Evolutionary conservation across 495 filamentous ascomycete species (phyloP), one percentile per base, ranked within the genome.

Genomic region (Copromyces sp.): DNA sequence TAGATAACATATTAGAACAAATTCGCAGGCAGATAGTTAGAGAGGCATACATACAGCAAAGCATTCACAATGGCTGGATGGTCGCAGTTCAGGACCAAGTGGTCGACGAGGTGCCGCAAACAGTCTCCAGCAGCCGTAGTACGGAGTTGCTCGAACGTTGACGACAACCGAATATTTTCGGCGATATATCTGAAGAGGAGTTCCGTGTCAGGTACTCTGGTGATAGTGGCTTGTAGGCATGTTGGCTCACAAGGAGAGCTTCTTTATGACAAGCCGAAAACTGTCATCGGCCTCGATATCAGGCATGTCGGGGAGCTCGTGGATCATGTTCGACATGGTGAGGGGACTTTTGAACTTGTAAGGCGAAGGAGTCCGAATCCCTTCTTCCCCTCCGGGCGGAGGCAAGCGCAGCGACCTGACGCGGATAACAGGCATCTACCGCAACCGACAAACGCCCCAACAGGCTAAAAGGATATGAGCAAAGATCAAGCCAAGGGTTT

Each of bases 61-160:
- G 93, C 92, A 73, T 91, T 90, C 11, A 97, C 88, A 72, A 94
- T 89, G 38, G 87, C 88, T 0, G 88, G 89, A 78, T 96, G 93
- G 61, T 90, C 91, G 68, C 89, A 89, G 39, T 86, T 86, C 42
- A 86, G 81, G 9, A 84, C 86, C 20, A 97, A 84, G 68, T 90
- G 86, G 44, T 89, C 86, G 12, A 94, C 89, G 35, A 97, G 82
- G 16, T 83, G 80, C 40, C 88, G 85, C 45, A 97, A 83, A 69
- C 85, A 83, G 16, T 90, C 89, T 0, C 91, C 90, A 24, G 86
- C 86, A 35, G 88, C 81, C 3, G 89, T 89, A 17, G 88, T 91
- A 70, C 91, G 85, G 53, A 96, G 86, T 77, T 95, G 91, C 71
- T 95, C 93, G 77, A 94, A 95, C 37, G 90, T 92, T 77, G 89